phyloP scores from a whole-genome alignment of 768 basidiomycete species.

The Psilocybe cubensis region DNA sequence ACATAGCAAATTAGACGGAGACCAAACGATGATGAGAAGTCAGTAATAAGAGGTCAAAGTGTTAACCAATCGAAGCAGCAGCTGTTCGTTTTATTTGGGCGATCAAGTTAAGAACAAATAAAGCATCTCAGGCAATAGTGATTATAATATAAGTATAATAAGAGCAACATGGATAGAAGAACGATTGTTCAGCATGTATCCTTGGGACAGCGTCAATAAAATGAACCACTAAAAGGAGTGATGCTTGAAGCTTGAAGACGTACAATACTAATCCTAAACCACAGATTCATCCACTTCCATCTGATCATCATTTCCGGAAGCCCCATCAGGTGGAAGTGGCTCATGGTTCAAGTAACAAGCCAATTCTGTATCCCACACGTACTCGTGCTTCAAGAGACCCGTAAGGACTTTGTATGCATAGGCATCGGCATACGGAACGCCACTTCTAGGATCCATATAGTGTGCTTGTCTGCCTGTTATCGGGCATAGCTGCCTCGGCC shows the following conservation, averaged over 20 bases:
- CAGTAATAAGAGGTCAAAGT: too few relatives aligned
- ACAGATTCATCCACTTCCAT: constrained; percentile 1
- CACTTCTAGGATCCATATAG: constrained; percentile 81
- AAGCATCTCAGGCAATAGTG: too few relatives aligned
- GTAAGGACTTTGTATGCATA: constrained; percentile 69
- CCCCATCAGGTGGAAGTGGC: constrained; percentile 10
- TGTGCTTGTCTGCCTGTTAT: constrained; percentile 79
- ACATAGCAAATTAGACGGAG: constrained; percentile 11
- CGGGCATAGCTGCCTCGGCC: constrained; percentile 66
- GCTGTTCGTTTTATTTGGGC: too few relatives aligned
- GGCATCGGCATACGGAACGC: constrained; percentile 77
- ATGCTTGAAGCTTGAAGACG: background rate
- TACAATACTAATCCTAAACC: too few relatives aligned
- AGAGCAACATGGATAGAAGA: too few relatives aligned
- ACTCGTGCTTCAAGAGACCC: constrained; percentile 65
- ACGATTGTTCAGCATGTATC: too few relatives aligned
- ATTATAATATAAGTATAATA: too few relatives aligned
- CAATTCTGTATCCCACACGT: constrained; percentile 60
- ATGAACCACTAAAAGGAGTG: too few relatives aligned
- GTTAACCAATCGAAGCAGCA: too few relatives aligned
- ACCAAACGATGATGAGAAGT: background rate
- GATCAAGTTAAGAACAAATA: too few relatives aligned
- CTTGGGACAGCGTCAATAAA: too few relatives aligned
- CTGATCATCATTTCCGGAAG: background rate
- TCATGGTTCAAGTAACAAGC: constrained; percentile 46